A percentile compares a stretch with the other conserved stretches of the same genome.
phyloP scores from a whole-genome alignment of 225 moss, liverwort and hornwort species.

The Physcomitrium patens region DNA sequence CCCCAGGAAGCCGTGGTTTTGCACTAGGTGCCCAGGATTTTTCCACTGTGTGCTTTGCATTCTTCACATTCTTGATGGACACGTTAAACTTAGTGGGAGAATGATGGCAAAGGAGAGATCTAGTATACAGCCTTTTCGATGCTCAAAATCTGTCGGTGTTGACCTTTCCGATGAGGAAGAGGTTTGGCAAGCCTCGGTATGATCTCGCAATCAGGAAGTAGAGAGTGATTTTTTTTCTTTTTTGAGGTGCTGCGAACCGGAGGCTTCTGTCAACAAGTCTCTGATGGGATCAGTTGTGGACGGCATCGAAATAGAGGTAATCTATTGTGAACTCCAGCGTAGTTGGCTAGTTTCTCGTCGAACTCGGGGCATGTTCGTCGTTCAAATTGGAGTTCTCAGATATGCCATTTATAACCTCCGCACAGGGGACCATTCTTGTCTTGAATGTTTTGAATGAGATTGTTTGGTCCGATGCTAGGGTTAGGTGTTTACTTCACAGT shows the following conservation, averaged over 20 bases:
- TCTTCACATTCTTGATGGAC: neutral
- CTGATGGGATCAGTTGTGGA: conserved; percentile 16
- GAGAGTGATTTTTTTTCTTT: conserved; percentile 5
- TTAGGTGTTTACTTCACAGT: conserved; percentile 1
- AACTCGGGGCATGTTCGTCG: neutral
- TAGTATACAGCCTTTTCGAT: neutral
- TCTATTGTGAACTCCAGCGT: neutral
- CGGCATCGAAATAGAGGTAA: conserved; percentile 29
- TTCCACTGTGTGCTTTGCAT: no score
- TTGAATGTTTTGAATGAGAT: neutral
- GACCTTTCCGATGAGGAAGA: neutral
- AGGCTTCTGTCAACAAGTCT: neutral
- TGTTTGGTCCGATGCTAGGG: conserved; percentile 3
- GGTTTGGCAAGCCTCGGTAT: neutral
- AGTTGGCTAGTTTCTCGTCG: neutral
- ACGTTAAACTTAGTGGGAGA: neutral
- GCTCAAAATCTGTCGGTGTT: conserved; percentile 5
- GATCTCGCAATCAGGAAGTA: conserved; percentile 3
- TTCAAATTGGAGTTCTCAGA: neutral
- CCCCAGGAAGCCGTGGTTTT: neutral
- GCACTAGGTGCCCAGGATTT: neutral
- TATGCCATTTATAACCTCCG: neutral
- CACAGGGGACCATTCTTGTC: neutral
- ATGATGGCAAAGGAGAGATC: neutral
- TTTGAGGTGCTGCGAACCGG: neutral